Conservation (phyloP, 805 yeast genomes). For the Yarrowia keelungensis region DNA sequence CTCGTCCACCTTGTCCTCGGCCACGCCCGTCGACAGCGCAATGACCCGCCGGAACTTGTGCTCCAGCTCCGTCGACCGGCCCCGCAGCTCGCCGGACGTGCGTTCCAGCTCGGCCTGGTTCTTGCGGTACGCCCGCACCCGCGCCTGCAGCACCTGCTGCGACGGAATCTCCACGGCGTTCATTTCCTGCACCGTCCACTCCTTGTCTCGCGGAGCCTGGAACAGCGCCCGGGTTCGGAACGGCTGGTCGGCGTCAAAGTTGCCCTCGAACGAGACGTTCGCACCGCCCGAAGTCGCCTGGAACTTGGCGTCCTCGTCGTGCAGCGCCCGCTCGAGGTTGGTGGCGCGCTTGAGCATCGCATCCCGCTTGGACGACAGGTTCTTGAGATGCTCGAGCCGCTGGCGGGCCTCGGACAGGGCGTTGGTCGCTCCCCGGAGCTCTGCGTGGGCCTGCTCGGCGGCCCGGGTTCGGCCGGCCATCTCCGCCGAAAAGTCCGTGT, state of each 20-base stretch:
- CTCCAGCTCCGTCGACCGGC: conserved; percentile 65
- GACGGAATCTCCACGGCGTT: conserved; percentile 55
- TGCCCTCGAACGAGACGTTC: conserved; percentile 54
- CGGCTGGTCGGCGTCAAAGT: conserved; percentile 90
- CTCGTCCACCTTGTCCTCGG: conserved; percentile 76
- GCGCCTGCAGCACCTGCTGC: conserved; percentile 65
- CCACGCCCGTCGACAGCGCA: conserved; percentile 87
- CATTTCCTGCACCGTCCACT: conserved; percentile 13
- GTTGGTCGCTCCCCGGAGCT: conserved; percentile 63
- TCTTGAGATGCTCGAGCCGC: conserved; percentile 61
- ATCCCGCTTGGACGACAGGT: conserved; percentile 51
- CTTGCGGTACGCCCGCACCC: conserved; percentile 78
- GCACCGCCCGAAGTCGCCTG: conserved; percentile 42
- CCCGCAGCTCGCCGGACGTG: conserved; percentile 60
- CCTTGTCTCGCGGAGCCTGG: conserved; percentile 32
- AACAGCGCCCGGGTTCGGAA: conserved; percentile 67
- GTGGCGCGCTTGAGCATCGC: conserved; percentile 62
- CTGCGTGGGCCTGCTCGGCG: conserved; percentile 61
- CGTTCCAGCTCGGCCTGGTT: conserved; percentile 65
- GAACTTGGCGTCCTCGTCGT: conserved; percentile 67
- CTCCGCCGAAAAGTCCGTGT: conserved; percentile 66
- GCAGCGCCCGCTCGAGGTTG: conserved; percentile 67
- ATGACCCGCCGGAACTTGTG: conserved; percentile 86
- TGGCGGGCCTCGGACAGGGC: conserved; percentile 58
- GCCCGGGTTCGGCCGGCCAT: conserved; percentile 59